A percentile compares a stretch with the other conserved stretches of the same genome.
phyloP scores from a whole-genome alignment of 2,329 filamentous ascomycete genomes.

The Claviceps purpurea region DNA sequence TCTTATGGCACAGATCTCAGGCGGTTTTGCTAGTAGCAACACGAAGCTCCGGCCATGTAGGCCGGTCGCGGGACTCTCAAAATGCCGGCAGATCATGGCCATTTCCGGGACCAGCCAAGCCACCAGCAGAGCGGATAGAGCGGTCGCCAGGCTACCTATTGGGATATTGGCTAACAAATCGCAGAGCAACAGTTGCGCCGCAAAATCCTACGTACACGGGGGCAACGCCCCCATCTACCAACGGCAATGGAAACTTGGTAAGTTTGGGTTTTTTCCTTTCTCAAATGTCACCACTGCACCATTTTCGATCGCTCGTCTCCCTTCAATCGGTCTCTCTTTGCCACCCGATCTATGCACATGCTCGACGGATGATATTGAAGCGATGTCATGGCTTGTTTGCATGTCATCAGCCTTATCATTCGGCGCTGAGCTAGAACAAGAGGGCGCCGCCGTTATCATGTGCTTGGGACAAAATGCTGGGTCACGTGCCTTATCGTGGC shows the following conservation, averaged over 20 bases:
- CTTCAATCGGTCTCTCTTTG: neutral
- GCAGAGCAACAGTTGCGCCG: conserved; percentile 9
- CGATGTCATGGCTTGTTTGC: neutral
- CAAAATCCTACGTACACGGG: conserved; percentile 15
- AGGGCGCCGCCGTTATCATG: neutral
- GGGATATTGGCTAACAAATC: conserved; percentile 4
- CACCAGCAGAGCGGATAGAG: neutral
- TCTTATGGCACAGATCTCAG: neutral
- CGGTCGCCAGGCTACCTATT: neutral
- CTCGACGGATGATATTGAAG: neutral
- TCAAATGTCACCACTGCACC: neutral
- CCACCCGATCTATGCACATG: neutral
- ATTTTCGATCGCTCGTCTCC: neutral
- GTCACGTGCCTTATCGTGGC: conserved; percentile 19
- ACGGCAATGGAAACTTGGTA: conserved; percentile 27
- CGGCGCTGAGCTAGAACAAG: neutral
- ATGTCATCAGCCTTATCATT: neutral
- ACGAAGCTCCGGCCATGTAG: neutral
- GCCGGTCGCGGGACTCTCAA: neutral
- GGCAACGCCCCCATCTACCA: conserved; percentile 27
- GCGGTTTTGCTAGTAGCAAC: neutral
- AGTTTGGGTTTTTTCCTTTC: conserved; percentile 11
- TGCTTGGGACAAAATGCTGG: conserved; percentile 7
- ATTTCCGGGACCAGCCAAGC: too few relatives aligned
- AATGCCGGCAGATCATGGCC: neutral